Conservation (phyloP, 306 rosid species). For the Oemleria cerasiformis region DNA sequence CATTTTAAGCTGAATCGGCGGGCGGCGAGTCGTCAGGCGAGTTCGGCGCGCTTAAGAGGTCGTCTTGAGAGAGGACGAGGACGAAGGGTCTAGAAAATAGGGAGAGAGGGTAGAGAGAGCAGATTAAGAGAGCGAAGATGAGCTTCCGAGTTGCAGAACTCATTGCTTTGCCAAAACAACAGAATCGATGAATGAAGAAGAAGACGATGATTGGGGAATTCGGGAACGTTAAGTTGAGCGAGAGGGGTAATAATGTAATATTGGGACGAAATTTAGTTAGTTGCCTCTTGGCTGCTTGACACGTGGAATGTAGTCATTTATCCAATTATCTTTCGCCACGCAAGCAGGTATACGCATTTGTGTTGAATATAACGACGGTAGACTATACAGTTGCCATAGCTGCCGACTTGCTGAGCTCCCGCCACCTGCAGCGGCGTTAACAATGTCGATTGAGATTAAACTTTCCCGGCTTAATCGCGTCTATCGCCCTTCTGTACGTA, state of each 20-base stretch:
- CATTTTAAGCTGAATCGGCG: constrained; percentile 44
- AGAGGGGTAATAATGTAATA: neutral
- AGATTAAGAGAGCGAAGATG: constrained; percentile 33
- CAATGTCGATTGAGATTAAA: constrained; percentile 74
- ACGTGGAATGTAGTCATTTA: neutral
- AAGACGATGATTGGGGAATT: neutral
- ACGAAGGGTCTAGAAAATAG: constrained; percentile 59
- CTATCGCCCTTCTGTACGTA: constrained; percentile 71
- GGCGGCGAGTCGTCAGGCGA: constrained; percentile 46
- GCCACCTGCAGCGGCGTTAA: constrained; percentile 2
- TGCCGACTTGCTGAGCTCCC: neutral
- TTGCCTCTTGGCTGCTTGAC: neutral
- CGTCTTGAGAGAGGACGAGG: constrained; percentile 76
- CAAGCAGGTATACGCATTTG: neutral
- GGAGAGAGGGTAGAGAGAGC: constrained; percentile 42
- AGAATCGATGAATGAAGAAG: neutral
- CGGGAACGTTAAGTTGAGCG: neutral
- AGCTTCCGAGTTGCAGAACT: constrained; percentile 26
- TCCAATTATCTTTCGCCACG: neutral
- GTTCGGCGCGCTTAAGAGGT: constrained; percentile 46
- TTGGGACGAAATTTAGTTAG: neutral
- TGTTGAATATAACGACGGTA: neutral
- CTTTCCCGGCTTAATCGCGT: constrained; percentile 69
- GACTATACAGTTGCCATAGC: neutral
- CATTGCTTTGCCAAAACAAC: constrained; percentile 17